Evolutionary conservation across 371 early-diverging fungal genomes (phyloP), one percentile per base, ranked within the genome.

Genomic region (Mortierella sp.): DNA sequence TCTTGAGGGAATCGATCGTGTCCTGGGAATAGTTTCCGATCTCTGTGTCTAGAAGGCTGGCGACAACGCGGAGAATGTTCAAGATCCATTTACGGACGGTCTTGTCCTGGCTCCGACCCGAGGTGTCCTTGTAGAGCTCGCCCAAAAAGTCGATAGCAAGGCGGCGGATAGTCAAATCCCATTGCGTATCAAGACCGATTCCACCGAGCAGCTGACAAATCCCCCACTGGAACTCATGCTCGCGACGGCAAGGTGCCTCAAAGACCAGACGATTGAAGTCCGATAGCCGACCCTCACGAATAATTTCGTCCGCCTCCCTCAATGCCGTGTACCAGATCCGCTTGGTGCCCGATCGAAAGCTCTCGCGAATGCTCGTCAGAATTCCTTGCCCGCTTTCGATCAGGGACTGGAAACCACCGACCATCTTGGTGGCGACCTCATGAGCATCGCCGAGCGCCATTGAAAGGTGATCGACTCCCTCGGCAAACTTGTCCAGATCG

Each of bases 271-370:
- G 8, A 50, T 68, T 52, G 68, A 68, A 68, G 1, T 40, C 2
- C 0, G 44, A 37, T 3, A 73, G 52, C 16, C 37, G 22, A 11
- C 73, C 66, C 19, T 45, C 26, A 34, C 31, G 73, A 45, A 73
- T 16, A 8, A 63, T 9, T 14, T 10, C n/a, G 8, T 73, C 73
- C 26, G 52, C 37, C 24, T 31, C 47, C 19, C 73, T 66, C 19
- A 73, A 41, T 29, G 55, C 67, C 29, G 45, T 43, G 31, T 73
- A 73, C 73, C 73, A 73, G 11, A 61, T 34, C 16, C 22, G n/a
- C 1, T 16, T 37, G 22, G 22, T 22, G 1, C 14, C 4, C 1
- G 4, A n/a, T n/a, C n/a, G n/a, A n/a, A n/a, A n/a, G n/a, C n/a
- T n/a, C n/a, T n/a, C n/a, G n/a, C n/a, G n/a, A n/a, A n/a, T n/a